Base-by-base conservation (phyloP, 1,139 yeast species). In the Hanseniaspora gamundiae region DNA sequence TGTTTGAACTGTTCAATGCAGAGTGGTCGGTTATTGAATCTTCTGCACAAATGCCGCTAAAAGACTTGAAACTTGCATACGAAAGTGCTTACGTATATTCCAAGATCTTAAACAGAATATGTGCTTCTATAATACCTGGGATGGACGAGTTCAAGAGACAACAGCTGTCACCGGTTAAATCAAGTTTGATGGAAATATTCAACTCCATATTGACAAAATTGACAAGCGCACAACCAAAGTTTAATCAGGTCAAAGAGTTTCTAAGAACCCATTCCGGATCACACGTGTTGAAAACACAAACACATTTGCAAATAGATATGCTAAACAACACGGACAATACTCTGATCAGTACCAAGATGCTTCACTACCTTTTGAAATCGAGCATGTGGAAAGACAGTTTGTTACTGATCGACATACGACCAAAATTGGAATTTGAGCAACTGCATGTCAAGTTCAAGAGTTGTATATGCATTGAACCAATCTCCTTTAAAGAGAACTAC, bases 381-480 rank as follows among this genome's bases (percentile, higher is more conserved):
- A 14, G n/a, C n/a, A 10, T 28, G 4, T 28, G 31, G 31, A 33
- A 17, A 11, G 21, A 33, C 22, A 10, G 10, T 4, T n/a, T 17
- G 19, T 64, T 83, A 35, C 50, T 83, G 21, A 69, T 87, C 20
- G 96, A 87, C 57, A 70, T 78, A 39, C 68, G 95, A 48, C 67
- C 77, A 13, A 64, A 79, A 38, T 67, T 68, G 21, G 78, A 74
- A 38, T 84, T 71, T 58, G 70, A 74, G 39, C 67, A 66, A 42
- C 71, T 74, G 35, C 94, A 81, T 56, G 74, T 87, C 28, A 68
- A 70, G 19, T 64, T 70, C 30, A 59, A 65, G 1, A 72, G 79
- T 41, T 60, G 80, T 8, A 71, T 83, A 16, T 81, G 87, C 56
- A 72, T 86, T 13, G 94, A 83, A 46, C 95, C 95, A 0, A 64